Conservation (phyloP, 768 basidiomycete genomes). For the Tephrocybe sp. region DNA sequence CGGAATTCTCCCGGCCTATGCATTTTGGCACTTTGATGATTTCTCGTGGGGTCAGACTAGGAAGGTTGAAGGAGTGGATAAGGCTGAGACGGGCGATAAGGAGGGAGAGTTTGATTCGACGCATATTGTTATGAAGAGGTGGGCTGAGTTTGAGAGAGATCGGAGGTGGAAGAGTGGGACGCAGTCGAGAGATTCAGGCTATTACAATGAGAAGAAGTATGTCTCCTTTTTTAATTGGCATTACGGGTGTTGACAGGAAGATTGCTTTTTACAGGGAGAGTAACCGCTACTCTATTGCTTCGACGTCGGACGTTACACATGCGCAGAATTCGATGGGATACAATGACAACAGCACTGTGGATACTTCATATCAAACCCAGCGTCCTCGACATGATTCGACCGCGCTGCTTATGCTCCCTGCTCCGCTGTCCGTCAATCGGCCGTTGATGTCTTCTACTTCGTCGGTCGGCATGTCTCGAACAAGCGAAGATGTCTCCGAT, state of each 20-base stretch:
- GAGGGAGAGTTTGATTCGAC: constrained; percentile 96
- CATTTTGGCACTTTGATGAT: constrained; percentile 99
- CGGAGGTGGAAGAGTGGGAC: constrained; percentile 88
- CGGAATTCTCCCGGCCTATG: constrained; percentile 89
- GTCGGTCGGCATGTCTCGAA: constrained; percentile 41
- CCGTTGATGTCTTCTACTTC: constrained; percentile 48
- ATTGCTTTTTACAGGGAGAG: constrained; percentile 23
- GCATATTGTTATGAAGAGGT: constrained; percentile 98
- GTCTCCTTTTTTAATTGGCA: constrained; percentile 23
- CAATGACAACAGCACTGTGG: constrained; percentile 58
- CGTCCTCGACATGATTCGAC: constrained; percentile 69
- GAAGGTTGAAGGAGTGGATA: constrained; percentile 71
- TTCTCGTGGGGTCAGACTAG: constrained; percentile 98
- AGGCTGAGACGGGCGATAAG: constrained; percentile 79
- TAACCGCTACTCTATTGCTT: constrained; percentile 74
- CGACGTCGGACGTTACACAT: constrained; percentile 71
- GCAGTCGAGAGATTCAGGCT: constrained; percentile 76
- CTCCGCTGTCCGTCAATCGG: constrained; percentile 65
- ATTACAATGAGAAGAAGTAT: constrained; percentile 67
- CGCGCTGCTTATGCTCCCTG: constrained; percentile 69
- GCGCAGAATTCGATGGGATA: constrained; percentile 45
- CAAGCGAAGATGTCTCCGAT: constrained; percentile 47
- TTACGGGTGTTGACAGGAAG: neutral
- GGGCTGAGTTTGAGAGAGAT: constrained; percentile 98
- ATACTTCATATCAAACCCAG: constrained; percentile 45